phyloP scores from a whole-genome alignment of 805 yeast genomes.

The Cyberlindnera lachancei region DNA sequence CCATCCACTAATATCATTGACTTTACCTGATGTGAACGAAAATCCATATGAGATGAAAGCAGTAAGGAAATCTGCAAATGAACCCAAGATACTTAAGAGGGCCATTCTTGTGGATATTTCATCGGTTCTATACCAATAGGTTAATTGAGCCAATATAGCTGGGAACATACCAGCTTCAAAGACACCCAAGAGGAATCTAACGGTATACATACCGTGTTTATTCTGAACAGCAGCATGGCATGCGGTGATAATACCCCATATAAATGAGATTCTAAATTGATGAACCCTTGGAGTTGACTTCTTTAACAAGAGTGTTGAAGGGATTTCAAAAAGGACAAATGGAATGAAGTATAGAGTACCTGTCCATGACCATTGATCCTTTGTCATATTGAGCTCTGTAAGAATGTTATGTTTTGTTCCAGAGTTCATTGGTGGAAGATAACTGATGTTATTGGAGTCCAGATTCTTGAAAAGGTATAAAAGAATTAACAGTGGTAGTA shows the following conservation, averaged over 20 bases:
- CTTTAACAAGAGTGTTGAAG: slow-evolving; percentile 14
- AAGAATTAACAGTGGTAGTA: slow-evolving; percentile 12
- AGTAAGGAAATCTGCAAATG: slow-evolving; percentile 18
- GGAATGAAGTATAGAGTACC: slow-evolving; percentile 15
- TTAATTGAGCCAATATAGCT: slow-evolving; percentile 14
- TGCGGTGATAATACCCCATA: slow-evolving; percentile 13
- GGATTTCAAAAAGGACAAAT: slow-evolving; percentile 13
- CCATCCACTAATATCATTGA: slow-evolving; percentile 13
- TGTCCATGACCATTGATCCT: slow-evolving; percentile 9
- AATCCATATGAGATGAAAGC: slow-evolving; percentile 20
- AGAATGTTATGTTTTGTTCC: slow-evolving; percentile 8
- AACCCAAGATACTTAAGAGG: slow-evolving; percentile 18
- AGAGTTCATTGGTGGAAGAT: slow-evolving; percentile 5
- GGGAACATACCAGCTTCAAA: slow-evolving; percentile 17
- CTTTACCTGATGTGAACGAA: slow-evolving; percentile 10
- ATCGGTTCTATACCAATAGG: slow-evolving; percentile 20
- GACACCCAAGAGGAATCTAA: slow-evolving; percentile 13
- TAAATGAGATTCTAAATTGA: slow-evolving; percentile 8
- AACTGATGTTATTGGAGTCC: slow-evolving; percentile 15
- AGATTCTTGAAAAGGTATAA: slow-evolving; percentile 13
- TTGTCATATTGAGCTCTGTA: slow-evolving; percentile 6
- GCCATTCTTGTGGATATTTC: slow-evolving; percentile 21
- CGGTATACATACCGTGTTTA: slow-evolving; percentile 9
- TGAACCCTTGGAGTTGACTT: slow-evolving; percentile 8
- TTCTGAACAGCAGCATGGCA: slow-evolving; percentile 14